Base-by-base conservation (phyloP, 75 land plant species). In the Pinus tabuliformis region DNA sequence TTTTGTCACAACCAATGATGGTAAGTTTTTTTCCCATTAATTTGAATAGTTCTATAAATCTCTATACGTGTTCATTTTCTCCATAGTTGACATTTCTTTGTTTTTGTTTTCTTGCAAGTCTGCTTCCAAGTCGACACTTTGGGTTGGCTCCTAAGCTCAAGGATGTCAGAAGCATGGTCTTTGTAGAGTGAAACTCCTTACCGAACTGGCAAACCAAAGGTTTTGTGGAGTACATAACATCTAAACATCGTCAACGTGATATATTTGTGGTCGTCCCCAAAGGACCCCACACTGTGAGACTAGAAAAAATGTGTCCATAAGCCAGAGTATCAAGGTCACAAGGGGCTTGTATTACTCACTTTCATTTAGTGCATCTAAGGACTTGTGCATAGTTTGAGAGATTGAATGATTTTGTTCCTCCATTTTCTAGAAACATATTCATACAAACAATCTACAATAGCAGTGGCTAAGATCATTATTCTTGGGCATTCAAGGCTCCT, bases 351-450 rank as follows among this genome's bases (percentile, higher is more conserved):
- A 83, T 24, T 91, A 91, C 58, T 76, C 91, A 1, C 86, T 91
- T 57, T 85, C 93, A 58, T 89, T 91, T 61, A 70, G 83, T 3
- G 84, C 93, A 9, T 81, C 93, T 26, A 17, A 77, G 91, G 16
- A 91, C 93, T 0, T 91, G 85, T 30, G 82, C 85, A 0, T 89
- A 89, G 58, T 82, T 83, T 18, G 93, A 91, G 70, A 85, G 83
- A 1, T 73, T 91, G 73, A 77, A 87, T 68, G 87, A 89, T 22
- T 71, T 79, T 0, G 91, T 87, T 16, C 65, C 91, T 21, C 80
- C 82, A 16, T 22, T 20, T 22, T 62, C 79, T 3, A 91, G 89
- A 1, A 87, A 89, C 28, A 83, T 91, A 0, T 85, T 87, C 0
- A 62, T 91, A 6, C 93, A 91, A 84, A 91, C 91, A 0, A 59